Base-by-base conservation (phyloP, 495 filamentous ascomycete genomes). In the Aspergillus asperescens region DNA sequence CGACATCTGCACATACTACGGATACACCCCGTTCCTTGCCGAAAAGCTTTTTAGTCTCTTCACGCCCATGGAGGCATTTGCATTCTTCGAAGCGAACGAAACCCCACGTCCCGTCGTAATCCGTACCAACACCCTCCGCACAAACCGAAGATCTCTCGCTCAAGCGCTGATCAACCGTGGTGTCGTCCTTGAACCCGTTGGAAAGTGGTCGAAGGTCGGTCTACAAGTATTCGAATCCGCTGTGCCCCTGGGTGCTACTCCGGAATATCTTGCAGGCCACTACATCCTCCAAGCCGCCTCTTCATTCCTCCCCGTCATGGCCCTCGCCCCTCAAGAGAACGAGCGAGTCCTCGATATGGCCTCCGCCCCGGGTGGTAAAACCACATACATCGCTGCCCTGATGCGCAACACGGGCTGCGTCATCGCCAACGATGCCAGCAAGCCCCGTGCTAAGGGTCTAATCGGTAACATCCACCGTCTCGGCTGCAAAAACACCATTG, bases 61-160 rank as follows among this genome's bases (percentile, higher is more conserved):
- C 76, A 81, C 90, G 1, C 87, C 94, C 20, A 83, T 85, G 60
- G 94, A 98, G 71, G 94, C 93, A 0, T 95, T 98, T 53, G 90
- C 90, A 6, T 98, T 98, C 71, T 98, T 98, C 71, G 93, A 98
- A 68, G 91, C 91, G 38, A 98, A 98, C 80, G 93, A 98, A 71
- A 89, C 87, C 19, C 79, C 87, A 16, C 84, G 92, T 41, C 92
- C 92, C 1, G 81, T 96, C 39, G 87, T 91, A 54, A 80, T 88
- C 54, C 87, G 93, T 70, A 96, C 93, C 43, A 98, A 98, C 66
- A 97, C 93, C 6, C 80, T 98, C 38, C 86, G 88, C 49, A 96
- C 94, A 8, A 89, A 92, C 67, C 85, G 93, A 52, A 80, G 93
- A 58, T 89, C 94, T 38, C 82, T 98, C 19, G 93, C 93, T 23